Evolutionary conservation across 1,284 basidiomycete genomes (phyloP), one percentile per base, ranked within the genome.

Genomic region (Sporisorium exsertum): DNA sequence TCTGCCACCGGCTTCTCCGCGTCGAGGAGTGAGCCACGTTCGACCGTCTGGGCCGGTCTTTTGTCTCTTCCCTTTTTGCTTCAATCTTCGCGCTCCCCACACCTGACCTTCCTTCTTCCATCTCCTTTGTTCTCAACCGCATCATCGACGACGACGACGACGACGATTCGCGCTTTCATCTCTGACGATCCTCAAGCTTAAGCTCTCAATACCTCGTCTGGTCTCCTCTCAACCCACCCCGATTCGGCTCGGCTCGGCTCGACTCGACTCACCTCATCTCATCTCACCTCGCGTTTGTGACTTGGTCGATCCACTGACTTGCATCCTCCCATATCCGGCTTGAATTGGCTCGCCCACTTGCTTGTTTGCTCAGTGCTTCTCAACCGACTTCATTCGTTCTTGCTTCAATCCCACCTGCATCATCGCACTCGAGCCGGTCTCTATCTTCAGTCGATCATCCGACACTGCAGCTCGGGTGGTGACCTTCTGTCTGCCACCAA

Each of bases 221-320:
- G 26, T 22, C 26, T 27, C 37, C 6, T 35, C 7, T 12, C n/a
- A n/a, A n/a, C n/a, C n/a, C n/a, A n/a, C n/a, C n/a, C n/a, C n/a
- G n/a, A n/a, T n/a, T n/a, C n/a, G n/a, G n/a, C n/a, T n/a, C n/a
- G n/a, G n/a, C n/a, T n/a, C n/a, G n/a, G n/a, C n/a, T 3, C 33
- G 7, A 35, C 33, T 9, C 33, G 7, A 35, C 33, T 42, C 24
- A 3, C 16, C 27, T 32, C 26, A 27, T 37, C 32, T 27, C 55
- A 33, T 47, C 32, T 47, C 27, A 43, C n/a, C 13, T 33, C 43
- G 27, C 26, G 2, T 15, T 35, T 46, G 55, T 57, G 55, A 32
- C 43, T 46, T 46, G 8, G 29, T 46, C 55, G 43, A 47, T 46
- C 32, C 55, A 46, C 29, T 43, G 54, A 46, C 18, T 46, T 26